These are phyloP conservation scores for Fraxinus quadrangulata DNA, from an alignment of 257 asterid genomes.

Conservation along the genomic window DNA sequence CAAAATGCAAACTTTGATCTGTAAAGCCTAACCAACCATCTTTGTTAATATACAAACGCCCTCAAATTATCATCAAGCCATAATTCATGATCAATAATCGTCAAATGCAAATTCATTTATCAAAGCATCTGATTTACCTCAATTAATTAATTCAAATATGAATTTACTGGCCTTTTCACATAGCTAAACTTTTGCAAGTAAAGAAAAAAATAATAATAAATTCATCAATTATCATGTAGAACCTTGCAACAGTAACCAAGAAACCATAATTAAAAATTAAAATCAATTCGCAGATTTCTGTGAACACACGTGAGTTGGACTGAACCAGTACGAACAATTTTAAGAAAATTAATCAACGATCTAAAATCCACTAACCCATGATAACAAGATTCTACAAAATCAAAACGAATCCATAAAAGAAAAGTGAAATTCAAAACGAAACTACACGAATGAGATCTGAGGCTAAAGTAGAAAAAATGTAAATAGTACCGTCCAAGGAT, in stretches of 20 bases:
- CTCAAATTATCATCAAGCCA: not conserved
- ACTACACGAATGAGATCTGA: not conserved
- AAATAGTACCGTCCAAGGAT: conserved; percentile 74
- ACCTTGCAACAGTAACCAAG: not conserved
- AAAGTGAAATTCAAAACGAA: conserved; percentile 14
- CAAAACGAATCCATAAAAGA: conserved; percentile 16
- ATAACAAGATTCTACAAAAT: not conserved
- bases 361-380: not conserved
- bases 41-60: not conserved
- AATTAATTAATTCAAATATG: not conserved
- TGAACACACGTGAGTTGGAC: not conserved
- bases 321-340: not conserved
- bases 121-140: not conserved
- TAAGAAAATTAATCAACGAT: not conserved
- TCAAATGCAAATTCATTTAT: not conserved
- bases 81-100: not conserved
- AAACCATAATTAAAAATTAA: not conserved
- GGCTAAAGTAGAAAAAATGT: not conserved
- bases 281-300: not conserved
- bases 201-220: too few relatives aligned
- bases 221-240: not conserved
- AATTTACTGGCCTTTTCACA: not conserved
- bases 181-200: not conserved
- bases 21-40: not conserved
- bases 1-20: not conserved